Evolutionary conservation across 2,329 filamentous ascomycete species (phyloP), one percentile per base, ranked within the genome.

Genomic region (Tricladium varicosporioides): DNA sequence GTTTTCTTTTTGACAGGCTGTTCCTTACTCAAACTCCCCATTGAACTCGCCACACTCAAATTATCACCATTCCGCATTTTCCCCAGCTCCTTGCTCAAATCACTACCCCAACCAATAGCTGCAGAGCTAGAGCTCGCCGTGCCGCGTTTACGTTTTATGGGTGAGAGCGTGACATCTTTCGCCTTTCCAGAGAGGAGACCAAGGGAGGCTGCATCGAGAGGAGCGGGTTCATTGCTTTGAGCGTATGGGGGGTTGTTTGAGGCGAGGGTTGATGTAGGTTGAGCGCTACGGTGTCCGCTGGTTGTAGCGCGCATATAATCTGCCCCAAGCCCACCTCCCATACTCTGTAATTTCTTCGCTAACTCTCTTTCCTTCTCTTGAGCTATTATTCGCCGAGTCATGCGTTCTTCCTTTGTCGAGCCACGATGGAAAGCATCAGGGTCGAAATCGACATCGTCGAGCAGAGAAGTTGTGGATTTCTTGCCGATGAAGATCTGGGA

Each of bases 291-390:
- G 45, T 60, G 22, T 4, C 22, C 22, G 22, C 22, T 27, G 22
- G 22, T 7, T 27, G 22, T 59, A 15, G 54, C 59, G 22, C 67
- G 78, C 80, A 92, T 85, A 71, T 92, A 92, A 59, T 91, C 87
- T 48, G 78, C 82, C 1, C 88, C 89, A 0, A 87, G 80, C 5
- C 86, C 86, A 49, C 76, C 80, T 9, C 88, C 88, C 57, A 85
- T 75, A 51, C 81, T 75, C 9, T 83, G 83, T 2, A 94, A 77
- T 63, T 83, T 84, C 69, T 83, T 84, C 62, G 86, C 87, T 49
- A 94, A 80, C 19, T 90, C 86, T 16, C 84, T 78, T 70, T 93
- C 90, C 67, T 83, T 87, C 71, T 92, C 88, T 64, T 84, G 81
- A 13, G 81, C 82, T 5, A 84, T 81, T 5, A 92, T 75, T 2